Evolutionary conservation across 208 protist genomes (phyloP).

Genomic region (Trypanosoma caninum): DNA sequence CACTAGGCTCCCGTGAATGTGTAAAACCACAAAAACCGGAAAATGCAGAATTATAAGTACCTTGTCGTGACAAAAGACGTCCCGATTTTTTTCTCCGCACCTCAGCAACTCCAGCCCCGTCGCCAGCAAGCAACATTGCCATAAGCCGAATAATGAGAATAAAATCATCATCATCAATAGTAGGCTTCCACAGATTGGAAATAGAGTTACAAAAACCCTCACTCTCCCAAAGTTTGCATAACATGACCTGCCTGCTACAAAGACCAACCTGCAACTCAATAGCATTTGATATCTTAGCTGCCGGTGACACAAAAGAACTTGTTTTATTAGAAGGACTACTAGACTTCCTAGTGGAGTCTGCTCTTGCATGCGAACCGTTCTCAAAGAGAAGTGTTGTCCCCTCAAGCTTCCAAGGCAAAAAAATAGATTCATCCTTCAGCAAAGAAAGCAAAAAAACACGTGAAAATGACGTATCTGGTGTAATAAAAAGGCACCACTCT

Average conservation of each 20-base stretch:
- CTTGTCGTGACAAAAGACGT: not conserved
- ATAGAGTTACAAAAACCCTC: not conserved
- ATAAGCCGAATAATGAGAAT: slow-evolving; percentile 17
- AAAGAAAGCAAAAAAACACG: slow-evolving; percentile 13
- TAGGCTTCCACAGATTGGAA: not conserved
- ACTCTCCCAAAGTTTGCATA: not conserved
- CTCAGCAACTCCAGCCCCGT: not conserved
- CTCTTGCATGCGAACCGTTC: not conserved
- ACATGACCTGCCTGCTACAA: not conserved
- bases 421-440: slow-evolving; percentile 1
- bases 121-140: not conserved
- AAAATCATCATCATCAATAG: slow-evolving; percentile 19
- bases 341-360: not conserved
- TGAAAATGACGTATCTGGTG: not conserved
- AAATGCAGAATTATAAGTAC: not conserved
- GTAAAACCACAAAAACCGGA: not conserved
- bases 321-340: not conserved
- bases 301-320: not conserved
- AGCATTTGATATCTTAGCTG: slow-evolving; percentile 6
- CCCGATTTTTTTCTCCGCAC: not conserved
- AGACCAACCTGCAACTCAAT: slow-evolving; percentile 26
- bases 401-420: slow-evolving; percentile 19
- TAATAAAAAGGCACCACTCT: slow-evolving; percentile 9
- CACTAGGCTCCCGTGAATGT: not conserved
- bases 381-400: slow-evolving; percentile 15